Conservation (phyloP, 2,329 filamentous ascomycete species). For the Penicillium sclerotiorum region DNA sequence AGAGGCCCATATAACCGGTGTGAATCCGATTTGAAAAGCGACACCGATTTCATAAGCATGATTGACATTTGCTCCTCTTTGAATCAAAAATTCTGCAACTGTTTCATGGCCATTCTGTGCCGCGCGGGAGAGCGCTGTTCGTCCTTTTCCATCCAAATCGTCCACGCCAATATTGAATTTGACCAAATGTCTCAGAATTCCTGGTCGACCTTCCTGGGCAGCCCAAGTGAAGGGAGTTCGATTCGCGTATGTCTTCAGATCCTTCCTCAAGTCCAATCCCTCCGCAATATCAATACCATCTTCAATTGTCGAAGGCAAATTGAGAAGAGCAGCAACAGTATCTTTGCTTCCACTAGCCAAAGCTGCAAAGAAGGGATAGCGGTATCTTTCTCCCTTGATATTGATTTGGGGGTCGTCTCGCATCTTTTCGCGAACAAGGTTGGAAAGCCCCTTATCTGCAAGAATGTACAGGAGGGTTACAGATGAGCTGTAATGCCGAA, state of each 20-base stretch:
- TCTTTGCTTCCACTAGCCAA: slow-evolving; percentile 14
- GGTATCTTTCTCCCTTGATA: slow-evolving; percentile 9
- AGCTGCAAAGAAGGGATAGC: slow-evolving; percentile 21
- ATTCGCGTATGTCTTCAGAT: slow-evolving; percentile 6
- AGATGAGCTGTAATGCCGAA: slow-evolving; percentile 25
- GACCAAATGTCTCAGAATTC: slow-evolving; percentile 9
- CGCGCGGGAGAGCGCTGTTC: not conserved
- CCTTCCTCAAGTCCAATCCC: slow-evolving; percentile 7
- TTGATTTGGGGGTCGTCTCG: slow-evolving; percentile 7
- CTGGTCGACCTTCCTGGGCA: not conserved
- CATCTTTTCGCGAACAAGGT: slow-evolving; percentile 10
- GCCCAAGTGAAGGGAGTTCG: slow-evolving; percentile 20
- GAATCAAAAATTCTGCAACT: slow-evolving; percentile 11
- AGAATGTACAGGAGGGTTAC: slow-evolving; percentile 19
- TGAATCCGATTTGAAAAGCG: not conserved
- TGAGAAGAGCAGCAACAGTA: slow-evolving; percentile 11
- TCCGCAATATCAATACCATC: slow-evolving; percentile 14
- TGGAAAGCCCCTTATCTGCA: slow-evolving; percentile 14
- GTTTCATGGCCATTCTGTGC: not conserved
- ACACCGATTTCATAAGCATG: not conserved
- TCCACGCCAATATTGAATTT: not conserved
- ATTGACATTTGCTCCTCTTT: slow-evolving; percentile 11
- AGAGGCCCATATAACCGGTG: slow-evolving; percentile 5
- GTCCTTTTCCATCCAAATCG: not conserved
- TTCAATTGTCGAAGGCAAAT: slow-evolving; percentile 1